Percentiles rank a stretch among this genome's conserved stretches.
Evolutionary conservation across 495 filamentous ascomycete species (phyloP).

Genomic region (Penicillium alfredii): DNA sequence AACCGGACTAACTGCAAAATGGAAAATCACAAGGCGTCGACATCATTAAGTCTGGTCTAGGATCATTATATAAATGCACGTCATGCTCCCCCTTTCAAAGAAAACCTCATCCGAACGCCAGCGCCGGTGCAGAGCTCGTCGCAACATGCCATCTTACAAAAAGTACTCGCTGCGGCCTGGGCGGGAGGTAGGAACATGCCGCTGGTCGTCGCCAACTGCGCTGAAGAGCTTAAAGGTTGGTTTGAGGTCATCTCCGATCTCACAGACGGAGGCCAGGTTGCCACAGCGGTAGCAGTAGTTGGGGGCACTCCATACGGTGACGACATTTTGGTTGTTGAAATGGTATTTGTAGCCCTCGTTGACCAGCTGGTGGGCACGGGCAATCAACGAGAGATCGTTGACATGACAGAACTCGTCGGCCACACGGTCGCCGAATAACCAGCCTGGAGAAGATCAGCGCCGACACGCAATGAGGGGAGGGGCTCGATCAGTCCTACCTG

Average conservation of each 20-base stretch:
- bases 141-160: constrained; percentile 52
- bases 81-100: constrained; percentile 16
- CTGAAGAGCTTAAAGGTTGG: constrained; percentile 92
- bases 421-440: constrained; percentile 96
- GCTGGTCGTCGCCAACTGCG: constrained; percentile 85
- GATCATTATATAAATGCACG: constrained; percentile 38
- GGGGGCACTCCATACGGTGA: constrained; percentile 98
- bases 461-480: neutral
- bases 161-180: constrained; percentile 91
- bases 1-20: neutral
- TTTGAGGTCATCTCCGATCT: constrained; percentile 74
- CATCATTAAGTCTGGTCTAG: constrained; percentile 27
- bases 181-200: constrained; percentile 76
- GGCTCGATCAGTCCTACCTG: constrained; percentile 43
- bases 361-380: constrained; percentile 91
- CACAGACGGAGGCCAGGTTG: constrained; percentile 96
- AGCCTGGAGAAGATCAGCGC: constrained; percentile 42
- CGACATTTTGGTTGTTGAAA: constrained; percentile 90
- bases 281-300: constrained; percentile 99
- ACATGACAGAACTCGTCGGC: constrained; percentile 99
- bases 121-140: constrained; percentile 33
- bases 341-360: constrained; percentile 99
- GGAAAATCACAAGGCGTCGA: constrained; percentile 10
- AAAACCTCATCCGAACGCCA: constrained; percentile 33
- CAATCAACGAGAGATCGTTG: constrained; percentile 90